Evolutionary conservation across 495 filamentous ascomycete species (phyloP), one percentile per base, ranked within the genome.

Genomic region (Aspergillus cavernicola): DNA sequence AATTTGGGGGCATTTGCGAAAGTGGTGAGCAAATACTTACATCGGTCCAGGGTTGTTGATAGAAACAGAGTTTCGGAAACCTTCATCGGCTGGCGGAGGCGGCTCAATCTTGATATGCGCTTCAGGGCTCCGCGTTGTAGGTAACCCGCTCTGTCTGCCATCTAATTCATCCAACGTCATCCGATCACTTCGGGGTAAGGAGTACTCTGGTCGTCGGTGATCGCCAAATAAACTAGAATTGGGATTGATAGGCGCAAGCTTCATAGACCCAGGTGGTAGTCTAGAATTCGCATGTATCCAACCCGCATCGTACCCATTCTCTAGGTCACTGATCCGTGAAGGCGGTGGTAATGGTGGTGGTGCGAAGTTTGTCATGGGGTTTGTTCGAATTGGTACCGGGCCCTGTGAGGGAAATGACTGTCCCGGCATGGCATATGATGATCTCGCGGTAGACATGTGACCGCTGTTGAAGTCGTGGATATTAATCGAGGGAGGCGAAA

Each of bases 341-440:
- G 84, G 84, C 7, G 84, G 84, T 41, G 84, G 84, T 55, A 86
- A 70, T 52, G 84, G 82, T 48, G 84, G 84, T 36, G 84, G 84
- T 35, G 71, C 72, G 47, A 64, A 67, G 35, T 78, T 64, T 44
- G 68, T 71, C 48, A 61, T 68, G 43, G 75, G 55, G 71, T 73
- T 55, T 62, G 77, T 64, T 42, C 66, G 69, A 50, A 86, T 84
- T n/a, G 80, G 68, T 79, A 86, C 75, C 37, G 84, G 78, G 32
- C 71, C 70, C 50, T 65, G 65, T 20, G 69, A 66, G 48, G 72
- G 63, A 56, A 66, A 74, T 12, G 70, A 60, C 26, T 62, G 62
- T 12, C 63, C 59, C 46, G 71, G 48, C 64, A 71, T 69, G 31
- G 57, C 60, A 52, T 61, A 57, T 35, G 60, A 24, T 22, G 50